Base-by-base conservation (phyloP, 1,139 yeast species). In the Blastobotrys proliferans region DNA sequence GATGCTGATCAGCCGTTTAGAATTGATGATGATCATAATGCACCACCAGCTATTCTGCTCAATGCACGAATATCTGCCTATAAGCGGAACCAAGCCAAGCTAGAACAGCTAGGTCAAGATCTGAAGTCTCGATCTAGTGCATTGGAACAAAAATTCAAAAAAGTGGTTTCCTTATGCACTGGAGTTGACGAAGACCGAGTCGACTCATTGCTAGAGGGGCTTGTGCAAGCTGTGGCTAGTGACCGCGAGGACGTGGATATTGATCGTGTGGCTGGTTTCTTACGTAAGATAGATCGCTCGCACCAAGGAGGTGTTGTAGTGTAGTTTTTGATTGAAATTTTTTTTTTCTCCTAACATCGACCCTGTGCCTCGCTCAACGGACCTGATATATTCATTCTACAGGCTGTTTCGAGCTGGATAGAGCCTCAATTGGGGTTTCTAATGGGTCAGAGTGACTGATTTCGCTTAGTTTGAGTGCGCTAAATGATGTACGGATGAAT, bases 1-100 rank as follows among this genome's bases (percentile, higher is more conserved):
- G 92, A 85, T 61, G 90, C 94, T 1, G 95, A 86, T 62, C 88
- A 83, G 56, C 95, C 95, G 17, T 90, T 85, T 63, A 71, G 84
- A 38, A 76, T 84, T 20, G 19, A 14, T 8, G n/a, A 33, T 10
- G 43, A 29, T 6, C 43, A 47, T 32, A 24, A 46, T 45, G n/a
- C 42, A 35, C 94, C 86, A n/a, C 79, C 87, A 2, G 61, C 76
- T 1, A 68, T 74, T 6, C 72, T 84, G 3, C 68, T 92, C 19
- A 73, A 76, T 45, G 96, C 97, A 0, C 69, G 97, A 38, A 77
- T 90, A 29, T 72, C 74, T 40, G 95, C 97, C 1, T 92, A 92
- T 63, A 72, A 74, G 50, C 78, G 77, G 50, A 77, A 77, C 52
- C 88, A 85, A 55, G 64, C 68, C 39, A 67, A 65, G 35, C 68